Conservation (phyloP, 2,329 filamentous ascomycete genomes). For the Chalaropsis thielavioides region DNA sequence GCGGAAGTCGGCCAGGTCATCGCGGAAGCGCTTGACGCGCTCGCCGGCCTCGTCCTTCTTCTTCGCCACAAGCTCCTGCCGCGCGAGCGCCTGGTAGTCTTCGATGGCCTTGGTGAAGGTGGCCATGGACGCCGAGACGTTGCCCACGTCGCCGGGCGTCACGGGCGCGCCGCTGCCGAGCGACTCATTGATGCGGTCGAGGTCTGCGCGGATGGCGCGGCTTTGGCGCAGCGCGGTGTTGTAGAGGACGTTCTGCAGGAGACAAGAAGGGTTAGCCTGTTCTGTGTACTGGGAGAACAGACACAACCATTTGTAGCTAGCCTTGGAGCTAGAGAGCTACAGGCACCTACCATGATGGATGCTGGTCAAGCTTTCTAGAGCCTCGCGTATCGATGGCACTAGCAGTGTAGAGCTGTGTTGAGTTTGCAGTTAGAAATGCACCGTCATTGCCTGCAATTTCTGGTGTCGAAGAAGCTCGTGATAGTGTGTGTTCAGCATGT, state of each 20-base stretch:
- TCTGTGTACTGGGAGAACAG: not conserved
- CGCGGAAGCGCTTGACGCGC: conserved; percentile 70
- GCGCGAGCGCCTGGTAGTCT: conserved; percentile 74
- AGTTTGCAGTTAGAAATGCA: not conserved
- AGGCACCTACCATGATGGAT: not conserved
- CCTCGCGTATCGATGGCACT: not conserved
- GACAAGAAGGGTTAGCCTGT: not conserved
- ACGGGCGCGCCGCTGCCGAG: conserved; percentile 45
- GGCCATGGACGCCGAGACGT: conserved; percentile 63
- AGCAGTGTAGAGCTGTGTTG: not conserved
- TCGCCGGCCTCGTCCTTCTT: conserved; percentile 88
- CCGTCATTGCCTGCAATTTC: not conserved
- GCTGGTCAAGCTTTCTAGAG: not conserved
- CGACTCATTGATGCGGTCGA: conserved; percentile 52
- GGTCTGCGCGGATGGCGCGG: conserved; percentile 61
- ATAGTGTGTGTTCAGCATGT: not conserved
- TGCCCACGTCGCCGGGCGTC: conserved; percentile 43
- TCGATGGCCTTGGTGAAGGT: conserved; percentile 80
- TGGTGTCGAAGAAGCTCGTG: not conserved
- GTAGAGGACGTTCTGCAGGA: conserved; percentile 55
- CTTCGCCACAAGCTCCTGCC: conserved; percentile 74
- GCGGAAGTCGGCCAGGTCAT: conserved; percentile 68
- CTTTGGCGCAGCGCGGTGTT: conserved; percentile 78
- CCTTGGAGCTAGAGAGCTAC: not conserved
- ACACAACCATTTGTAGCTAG: not conserved